Percentiles rank a stretch among this genome's conserved stretches.
Evolutionary conservation across 108 stramenopile genomes (phyloP).

Genomic region (Bacterosira constricta): DNA sequence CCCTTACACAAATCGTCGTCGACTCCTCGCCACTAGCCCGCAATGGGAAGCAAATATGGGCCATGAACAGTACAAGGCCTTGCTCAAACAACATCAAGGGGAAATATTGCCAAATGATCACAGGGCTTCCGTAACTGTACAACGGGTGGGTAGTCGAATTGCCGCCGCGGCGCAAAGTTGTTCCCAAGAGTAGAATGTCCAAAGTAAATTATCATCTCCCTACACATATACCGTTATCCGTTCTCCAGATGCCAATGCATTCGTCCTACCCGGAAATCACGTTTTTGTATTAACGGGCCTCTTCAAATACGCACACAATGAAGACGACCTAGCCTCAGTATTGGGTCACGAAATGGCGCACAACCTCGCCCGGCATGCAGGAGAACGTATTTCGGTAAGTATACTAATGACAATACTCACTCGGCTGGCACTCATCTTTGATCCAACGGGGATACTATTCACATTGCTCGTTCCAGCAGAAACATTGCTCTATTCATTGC

Average conservation of each 20-base stretch:
- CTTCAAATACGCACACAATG: conserved; percentile 67
- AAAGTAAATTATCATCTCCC: conserved; percentile 23
- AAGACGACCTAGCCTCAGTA: conserved; percentile 86
- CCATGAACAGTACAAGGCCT: conserved; percentile 57
- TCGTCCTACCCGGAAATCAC: conserved; percentile 86
- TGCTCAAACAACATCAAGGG: conserved; percentile 50
- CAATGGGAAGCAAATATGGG: conserved; percentile 56
- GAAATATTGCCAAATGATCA: conserved; percentile 68
- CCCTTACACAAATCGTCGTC: conserved; percentile 73
- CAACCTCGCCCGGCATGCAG: conserved; percentile 81
- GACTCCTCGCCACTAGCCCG: conserved; percentile 66
- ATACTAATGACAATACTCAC: conserved; percentile 58
- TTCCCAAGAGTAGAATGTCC: conserved; percentile 8
- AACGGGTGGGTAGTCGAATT: conserved; percentile 75
- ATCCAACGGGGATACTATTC: conserved; percentile 77
- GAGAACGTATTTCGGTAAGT: conserved; percentile 69
- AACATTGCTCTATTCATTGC: conserved; percentile 61
- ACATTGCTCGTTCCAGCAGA: conserved; percentile 63
- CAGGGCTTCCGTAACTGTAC: conserved; percentile 67
- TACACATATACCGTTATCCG: conserved; percentile 81
- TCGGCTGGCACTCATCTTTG: conserved; percentile 56
- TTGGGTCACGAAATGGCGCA: conserved; percentile 74
- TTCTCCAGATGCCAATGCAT: conserved; percentile 80
- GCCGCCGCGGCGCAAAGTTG: conserved; percentile 61
- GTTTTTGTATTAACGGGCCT: conserved; percentile 82